Base-by-base conservation (phyloP, 768 basidiomycete species). In the Crucibulum laeve region DNA sequence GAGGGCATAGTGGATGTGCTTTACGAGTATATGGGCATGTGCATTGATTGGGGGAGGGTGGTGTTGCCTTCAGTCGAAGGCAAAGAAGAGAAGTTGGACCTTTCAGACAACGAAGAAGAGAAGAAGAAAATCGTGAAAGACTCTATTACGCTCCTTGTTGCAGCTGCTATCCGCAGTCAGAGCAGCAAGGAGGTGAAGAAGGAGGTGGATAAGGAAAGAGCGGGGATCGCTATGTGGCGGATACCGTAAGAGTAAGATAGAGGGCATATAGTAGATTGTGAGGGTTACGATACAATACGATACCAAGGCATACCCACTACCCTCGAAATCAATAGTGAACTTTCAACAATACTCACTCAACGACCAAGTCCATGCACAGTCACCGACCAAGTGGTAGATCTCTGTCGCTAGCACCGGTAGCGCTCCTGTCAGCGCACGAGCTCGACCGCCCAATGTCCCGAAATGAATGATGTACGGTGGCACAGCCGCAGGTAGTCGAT, bases 191-290 rank as follows among this genome's bases (percentile, higher is more conserved):
- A 74, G 48, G 80, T 75, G 14, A 73, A 65, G 60, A 69, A 78
- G 46, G 74, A 78, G 44, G 54, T 84, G 3, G 79, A 82, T 48
- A 63, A 70, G 39, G 76, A 77, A 38, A 60, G 80, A 36, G 69
- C 71, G 47, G 82, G 83, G 1, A 78, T 86, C 44, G 82, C 75
- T 2, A 78, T 84, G 71, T 83, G 80, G 79, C 61, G 81, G 36
- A 81, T 84, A 40, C 77, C 78, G 15, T 82, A 48, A 52, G 13
- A n/a, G n/a, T n/a, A n/a, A n/a, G n/a, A n/a, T n/a, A n/a, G n/a
- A n/a, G n/a, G n/a, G n/a, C n/a, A n/a, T n/a, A n/a, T n/a, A n/a
- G n/a, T n/a, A n/a, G n/a, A n/a, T n/a, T n/a, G n/a, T 14, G 19
- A 19, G 25, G 44, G 22, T 28, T 15, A 13, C 30, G 30, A 13